Evolutionary conservation across 768 basidiomycete genomes (phyloP).

Genomic region (Rhodosporidiobolus sp.): DNA sequence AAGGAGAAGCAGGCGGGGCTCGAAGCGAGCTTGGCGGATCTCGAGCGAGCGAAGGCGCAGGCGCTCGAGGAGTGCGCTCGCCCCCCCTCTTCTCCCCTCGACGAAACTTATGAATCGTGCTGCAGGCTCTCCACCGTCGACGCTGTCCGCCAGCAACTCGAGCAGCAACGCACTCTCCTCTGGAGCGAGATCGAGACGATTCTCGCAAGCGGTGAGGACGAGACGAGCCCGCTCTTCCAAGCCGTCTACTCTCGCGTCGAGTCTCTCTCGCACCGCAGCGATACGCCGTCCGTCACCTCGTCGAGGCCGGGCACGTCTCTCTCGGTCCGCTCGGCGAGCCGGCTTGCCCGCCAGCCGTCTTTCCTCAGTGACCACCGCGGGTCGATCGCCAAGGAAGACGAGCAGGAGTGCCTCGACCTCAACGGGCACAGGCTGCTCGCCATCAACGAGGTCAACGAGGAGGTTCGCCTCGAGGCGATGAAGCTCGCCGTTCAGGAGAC

Average conservation of each 20-base stretch:
- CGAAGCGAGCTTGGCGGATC: constrained; percentile 3
- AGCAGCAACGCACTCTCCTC: constrained; percentile 8
- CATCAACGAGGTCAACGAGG: not conserved
- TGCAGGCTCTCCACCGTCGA: constrained; percentile 17
- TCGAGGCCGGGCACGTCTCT: not conserved
- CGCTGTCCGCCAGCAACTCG: constrained; percentile 3
- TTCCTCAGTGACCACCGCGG: not conserved
- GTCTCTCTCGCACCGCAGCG: constrained; percentile 8
- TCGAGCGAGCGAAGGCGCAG: constrained; percentile 14
- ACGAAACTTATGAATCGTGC: not conserved
- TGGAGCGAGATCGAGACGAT: not conserved
- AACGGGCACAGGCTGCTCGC: too few relatives aligned
- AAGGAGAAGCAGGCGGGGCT: constrained; percentile 15
- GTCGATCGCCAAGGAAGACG: not conserved
- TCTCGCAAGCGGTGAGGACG: not conserved
- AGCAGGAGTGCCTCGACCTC: not conserved
- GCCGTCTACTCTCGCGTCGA: constrained; percentile 18
- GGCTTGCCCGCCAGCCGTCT: not conserved
- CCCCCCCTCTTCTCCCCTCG: not conserved
- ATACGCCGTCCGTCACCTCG: not conserved
- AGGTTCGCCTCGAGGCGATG: constrained; percentile 8
- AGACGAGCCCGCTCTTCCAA: constrained; percentile 16
- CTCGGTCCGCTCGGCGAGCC: not conserved
- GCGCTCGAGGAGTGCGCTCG: constrained; percentile 12
- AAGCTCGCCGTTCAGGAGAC: constrained; percentile 3